phyloP scores from a whole-genome alignment of 202 grass and related monocot species.

The Zoysia matrella region DNA sequence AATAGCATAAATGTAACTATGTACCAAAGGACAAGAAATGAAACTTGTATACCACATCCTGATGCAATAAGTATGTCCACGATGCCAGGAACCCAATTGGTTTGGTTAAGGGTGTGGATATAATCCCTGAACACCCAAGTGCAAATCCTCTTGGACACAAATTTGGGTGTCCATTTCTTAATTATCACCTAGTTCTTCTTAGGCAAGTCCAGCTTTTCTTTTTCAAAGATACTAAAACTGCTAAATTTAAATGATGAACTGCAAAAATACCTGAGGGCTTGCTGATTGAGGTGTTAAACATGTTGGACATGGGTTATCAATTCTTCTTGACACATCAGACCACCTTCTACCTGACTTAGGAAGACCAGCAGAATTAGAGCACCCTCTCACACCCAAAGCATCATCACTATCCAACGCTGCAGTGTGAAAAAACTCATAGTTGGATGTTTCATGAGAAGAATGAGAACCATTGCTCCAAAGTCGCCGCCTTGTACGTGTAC shows the following conservation, averaged over 20 bases:
- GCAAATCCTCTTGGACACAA: not conserved
- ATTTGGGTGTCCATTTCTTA: not conserved
- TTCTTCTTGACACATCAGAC: conserved; percentile 40
- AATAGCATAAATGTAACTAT: not conserved
- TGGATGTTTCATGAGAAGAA: conserved; percentile 26
- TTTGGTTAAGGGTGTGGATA: not conserved
- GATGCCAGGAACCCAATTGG: not conserved
- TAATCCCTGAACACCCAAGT: not conserved
- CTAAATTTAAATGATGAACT: conserved; percentile 17
- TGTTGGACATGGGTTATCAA: conserved; percentile 34
- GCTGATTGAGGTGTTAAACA: conserved; percentile 43
- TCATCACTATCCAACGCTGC: conserved; percentile 20
- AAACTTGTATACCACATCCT: conserved; percentile 13
- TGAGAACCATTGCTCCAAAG: conserved; percentile 45
- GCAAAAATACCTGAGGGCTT: conserved; percentile 47
- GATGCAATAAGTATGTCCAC: not conserved
- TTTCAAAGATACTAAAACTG: conserved; percentile 17
- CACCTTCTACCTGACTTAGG: conserved; percentile 33
- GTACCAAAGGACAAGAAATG: conserved; percentile 6
- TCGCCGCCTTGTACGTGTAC: conserved; percentile 32
- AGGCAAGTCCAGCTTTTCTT: not conserved
- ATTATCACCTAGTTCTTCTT: not conserved
- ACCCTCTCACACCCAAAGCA: conserved; percentile 20
- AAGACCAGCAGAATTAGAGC: conserved; percentile 35
- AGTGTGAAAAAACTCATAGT: conserved; percentile 23